These are phyloP conservation scores for Euphorbia peplus DNA, from an alignment of 345 rosid genomes.

Conservation along the genomic window DNA sequence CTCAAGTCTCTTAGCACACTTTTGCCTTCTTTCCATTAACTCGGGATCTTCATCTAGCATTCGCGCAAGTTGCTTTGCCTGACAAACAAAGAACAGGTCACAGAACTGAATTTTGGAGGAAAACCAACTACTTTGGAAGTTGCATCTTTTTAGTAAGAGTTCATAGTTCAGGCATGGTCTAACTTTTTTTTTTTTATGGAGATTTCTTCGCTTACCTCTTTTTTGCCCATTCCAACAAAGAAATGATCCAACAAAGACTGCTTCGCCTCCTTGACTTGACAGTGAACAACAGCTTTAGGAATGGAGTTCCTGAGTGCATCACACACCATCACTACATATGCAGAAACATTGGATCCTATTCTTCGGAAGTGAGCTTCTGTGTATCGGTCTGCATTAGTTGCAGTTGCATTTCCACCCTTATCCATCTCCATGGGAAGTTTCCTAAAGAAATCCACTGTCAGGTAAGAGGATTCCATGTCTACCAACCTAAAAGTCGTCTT, in stretches of 20 bases:
- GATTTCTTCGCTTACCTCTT: constrained; percentile 36
- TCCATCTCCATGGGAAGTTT: constrained; percentile 55
- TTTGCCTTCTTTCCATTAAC: constrained; percentile 49
- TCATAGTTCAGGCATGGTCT: background rate
- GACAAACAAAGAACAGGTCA: background rate
- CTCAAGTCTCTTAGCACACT: constrained; percentile 47
- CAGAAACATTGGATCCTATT: constrained; percentile 54
- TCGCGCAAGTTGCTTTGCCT: constrained; percentile 43
- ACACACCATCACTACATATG: constrained; percentile 56
- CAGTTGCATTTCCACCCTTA: constrained; percentile 42
- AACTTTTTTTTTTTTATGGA: background rate
- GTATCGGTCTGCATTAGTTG: constrained; percentile 34
- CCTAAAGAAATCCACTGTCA: constrained; percentile 64
- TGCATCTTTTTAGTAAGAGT: background rate
- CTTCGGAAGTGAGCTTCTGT: constrained; percentile 52
- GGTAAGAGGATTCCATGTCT: constrained; percentile 71
- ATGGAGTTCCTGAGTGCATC: constrained; percentile 48
- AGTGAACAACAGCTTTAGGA: constrained; percentile 65
- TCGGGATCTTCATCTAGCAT: constrained; percentile 52
- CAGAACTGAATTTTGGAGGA: background rate
- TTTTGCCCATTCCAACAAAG: constrained; percentile 47
- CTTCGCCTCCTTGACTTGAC: constrained; percentile 65
- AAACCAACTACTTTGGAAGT: background rate
- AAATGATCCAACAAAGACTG: constrained; percentile 48
- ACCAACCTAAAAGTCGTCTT: constrained; percentile 53